Evolutionary conservation across 495 filamentous ascomycete species (phyloP).

Genomic region (Hypoxylon lienhwacheense): DNA sequence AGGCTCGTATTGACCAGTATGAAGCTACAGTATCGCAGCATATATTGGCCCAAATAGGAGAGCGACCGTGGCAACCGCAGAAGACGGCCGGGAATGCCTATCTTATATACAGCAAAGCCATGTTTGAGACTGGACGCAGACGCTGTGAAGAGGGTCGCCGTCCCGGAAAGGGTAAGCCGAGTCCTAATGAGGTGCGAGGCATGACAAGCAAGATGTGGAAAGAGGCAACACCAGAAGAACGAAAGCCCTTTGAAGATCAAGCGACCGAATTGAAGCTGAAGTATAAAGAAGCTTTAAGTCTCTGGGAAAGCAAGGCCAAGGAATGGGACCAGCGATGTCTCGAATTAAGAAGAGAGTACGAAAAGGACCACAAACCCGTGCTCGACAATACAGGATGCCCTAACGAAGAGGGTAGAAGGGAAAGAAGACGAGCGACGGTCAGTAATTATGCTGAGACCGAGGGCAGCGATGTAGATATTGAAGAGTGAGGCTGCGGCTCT

Average conservation of each 20-base stretch:
- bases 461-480: slow-evolving; percentile 34
- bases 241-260: slow-evolving; percentile 73
- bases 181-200: slow-evolving; percentile 78
- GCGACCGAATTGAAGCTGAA: slow-evolving; percentile 66
- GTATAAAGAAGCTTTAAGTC: slow-evolving; percentile 59
- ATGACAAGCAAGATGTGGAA: slow-evolving; percentile 89
- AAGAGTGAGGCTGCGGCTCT: background rate
- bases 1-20: slow-evolving; percentile 64
- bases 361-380: slow-evolving; percentile 57
- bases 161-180: slow-evolving; percentile 64
- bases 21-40: slow-evolving; percentile 72
- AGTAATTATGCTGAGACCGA: slow-evolving; percentile 47
- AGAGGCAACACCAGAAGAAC: slow-evolving; percentile 65
- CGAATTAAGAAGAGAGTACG: slow-evolving; percentile 64
- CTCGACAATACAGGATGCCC: slow-evolving; percentile 27
- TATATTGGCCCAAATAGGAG: slow-evolving; percentile 69
- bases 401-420: slow-evolving; percentile 25
- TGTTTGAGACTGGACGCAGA: slow-evolving; percentile 72
- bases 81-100: slow-evolving; percentile 73
- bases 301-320: slow-evolving; percentile 58
- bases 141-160: slow-evolving; percentile 69
- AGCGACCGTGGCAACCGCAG: slow-evolving; percentile 68
- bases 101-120: slow-evolving; percentile 76
- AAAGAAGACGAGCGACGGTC: slow-evolving; percentile 39
- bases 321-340: slow-evolving; percentile 71